Evolutionary conservation across 1,284 basidiomycete genomes (phyloP), one percentile per base, ranked within the genome.

Genomic region (Malassezia slooffiae): DNA sequence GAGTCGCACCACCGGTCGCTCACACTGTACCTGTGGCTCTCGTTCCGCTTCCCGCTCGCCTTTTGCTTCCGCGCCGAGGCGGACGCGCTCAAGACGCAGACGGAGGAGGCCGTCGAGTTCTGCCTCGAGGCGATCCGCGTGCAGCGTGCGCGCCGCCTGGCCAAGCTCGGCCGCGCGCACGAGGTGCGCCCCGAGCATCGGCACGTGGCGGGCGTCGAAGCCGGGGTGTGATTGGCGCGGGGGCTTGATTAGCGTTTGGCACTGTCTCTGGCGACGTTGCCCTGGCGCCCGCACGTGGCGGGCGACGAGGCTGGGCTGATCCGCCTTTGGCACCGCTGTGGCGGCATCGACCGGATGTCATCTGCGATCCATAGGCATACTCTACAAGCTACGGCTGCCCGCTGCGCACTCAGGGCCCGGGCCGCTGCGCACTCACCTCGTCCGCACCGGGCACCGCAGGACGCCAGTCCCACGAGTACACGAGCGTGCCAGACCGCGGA

Each of bases 21-120:
- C 20, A 80, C 83, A 13, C 58, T 84, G 15, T 96, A 96, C 70
- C 74, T 87, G 41, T 97, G 91, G 91, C 75, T 93, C 46, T 76
- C 76, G 17, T 82, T 80, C 70, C 79, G 90, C n/a, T 76, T 80
- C 37, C 77, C 80, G 1, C 74, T 88, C 34, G 76, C 79, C 10
- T 96, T 85, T 67, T 73, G 77, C 13, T 76, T 83, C 26, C 72
- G 75, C 23, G 68, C 72, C 9, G 70, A 75, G 30, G 81, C 79
- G 1, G 61, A 71, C 4, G 70, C 67, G 32, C 60, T 83, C 41
- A 87, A 87, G 69, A 65, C 64, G n/a, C 72, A 80, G 24, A 74
- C 80, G 4, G 85, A 93, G 70, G 64, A 67, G 21, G 80, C 75
- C 10, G 76, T 91, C 60, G 80, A 86, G 32, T 67, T 61, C 15